A percentile compares a stretch with the other conserved stretches of the same genome.
Conservation (phyloP, 139 green algal species). For the Closterium sp. region DNA sequence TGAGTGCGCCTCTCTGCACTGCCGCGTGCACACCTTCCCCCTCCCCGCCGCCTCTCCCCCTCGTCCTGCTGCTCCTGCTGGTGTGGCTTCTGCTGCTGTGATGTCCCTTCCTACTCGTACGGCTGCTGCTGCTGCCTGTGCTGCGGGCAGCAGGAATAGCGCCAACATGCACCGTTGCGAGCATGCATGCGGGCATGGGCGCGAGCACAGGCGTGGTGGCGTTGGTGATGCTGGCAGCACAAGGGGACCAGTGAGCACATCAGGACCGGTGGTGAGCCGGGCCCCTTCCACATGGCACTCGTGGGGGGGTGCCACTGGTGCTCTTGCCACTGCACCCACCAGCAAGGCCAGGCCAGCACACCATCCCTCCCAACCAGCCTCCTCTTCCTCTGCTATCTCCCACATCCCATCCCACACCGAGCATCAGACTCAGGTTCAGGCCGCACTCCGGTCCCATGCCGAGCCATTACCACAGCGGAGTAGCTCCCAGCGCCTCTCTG, state of each 20-base stretch:
- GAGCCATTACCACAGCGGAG: neutral
- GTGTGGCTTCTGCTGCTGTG: neutral
- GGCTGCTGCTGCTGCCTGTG: neutral
- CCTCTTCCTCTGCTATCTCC: neutral
- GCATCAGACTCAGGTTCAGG: neutral
- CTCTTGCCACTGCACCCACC: neutral
- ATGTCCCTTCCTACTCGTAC: no score
- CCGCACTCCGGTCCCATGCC: neutral
- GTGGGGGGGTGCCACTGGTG: neutral
- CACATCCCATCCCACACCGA: neutral
- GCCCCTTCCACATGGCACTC: neutral
- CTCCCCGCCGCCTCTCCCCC: neutral
- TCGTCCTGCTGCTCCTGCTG: neutral
- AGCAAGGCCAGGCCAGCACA: neutral
- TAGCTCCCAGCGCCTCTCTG: neutral
- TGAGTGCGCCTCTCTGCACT: neutral
- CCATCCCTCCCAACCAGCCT: neutral
- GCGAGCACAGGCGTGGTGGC: neutral
- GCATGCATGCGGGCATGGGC: neutral
- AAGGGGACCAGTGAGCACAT: neutral
- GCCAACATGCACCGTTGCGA: neutral
- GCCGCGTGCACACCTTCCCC: neutral
- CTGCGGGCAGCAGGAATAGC: neutral
- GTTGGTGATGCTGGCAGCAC: neutral
- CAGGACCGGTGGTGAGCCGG: neutral